Evolutionary conservation across 805 yeast species (phyloP), one percentile per base, ranked within the genome.

Genomic region (Citeromyces nyonsensis): DNA sequence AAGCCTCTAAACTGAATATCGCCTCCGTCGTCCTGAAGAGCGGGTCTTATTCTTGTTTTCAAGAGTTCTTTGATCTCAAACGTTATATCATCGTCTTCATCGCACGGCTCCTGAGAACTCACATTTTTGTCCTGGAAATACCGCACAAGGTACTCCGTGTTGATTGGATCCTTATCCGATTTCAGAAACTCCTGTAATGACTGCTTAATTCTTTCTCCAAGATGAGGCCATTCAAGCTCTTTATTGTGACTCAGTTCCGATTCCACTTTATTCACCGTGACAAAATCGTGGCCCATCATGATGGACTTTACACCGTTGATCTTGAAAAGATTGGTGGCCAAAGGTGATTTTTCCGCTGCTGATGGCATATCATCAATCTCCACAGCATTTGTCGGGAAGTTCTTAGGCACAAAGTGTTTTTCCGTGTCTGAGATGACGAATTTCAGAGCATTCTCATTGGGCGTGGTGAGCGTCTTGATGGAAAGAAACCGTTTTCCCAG

Each of bases 1-100:
- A 75, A 74, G 2, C 59, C 57, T 24, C 76, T 71, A 51, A 73
- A 75, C 43, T 73, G 81, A 29, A 75, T 66, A 44, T 75, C 84
- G 4, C 84, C 84, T 30, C 84, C 84, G 44, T 75, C 84, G 38
- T 75, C 84, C 47, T 73, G 81, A 38, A 75, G 63, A 0, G 83
- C 82, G 2, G 84, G 84, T 47, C 79, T 63, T 31, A 75, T 75
- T 45, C 80, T 61, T 2, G 84, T 75, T 47, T 72, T 73, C 25
- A 75, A 71, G 40, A 75, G 53, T 48, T 75, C 84, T 41, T 75
- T 75, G 42, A 75, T 75, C 67, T 74, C 76, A 15, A 65, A 61
- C 5, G 73, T 69, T 12, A 75, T 57, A 39, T 75, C 84, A 37
- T 73, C 81, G 39, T 75, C 83, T 9, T 72, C 73, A 15, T 75